Evolutionary conservation across 768 basidiomycete genomes (phyloP).

Genomic region (Leccinum subgranulosum): DNA sequence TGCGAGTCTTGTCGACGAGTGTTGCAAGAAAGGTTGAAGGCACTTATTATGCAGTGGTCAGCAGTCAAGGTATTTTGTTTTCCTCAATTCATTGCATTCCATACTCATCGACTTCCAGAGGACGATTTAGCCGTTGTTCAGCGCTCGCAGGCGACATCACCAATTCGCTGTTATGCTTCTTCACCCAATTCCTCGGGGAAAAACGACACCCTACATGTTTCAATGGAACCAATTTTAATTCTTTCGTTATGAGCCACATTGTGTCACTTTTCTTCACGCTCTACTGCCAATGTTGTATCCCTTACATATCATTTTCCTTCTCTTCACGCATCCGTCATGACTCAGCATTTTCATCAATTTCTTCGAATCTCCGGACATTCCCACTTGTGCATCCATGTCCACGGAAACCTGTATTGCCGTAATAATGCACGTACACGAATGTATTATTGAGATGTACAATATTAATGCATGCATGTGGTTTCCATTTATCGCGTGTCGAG

Average conservation of each 20-base stretch:
- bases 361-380: neutral
- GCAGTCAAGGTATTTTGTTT: slow-evolving; percentile 57
- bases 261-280: neutral
- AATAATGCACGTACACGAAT: slow-evolving; percentile 8
- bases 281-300: neutral
- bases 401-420: slow-evolving; percentile 10
- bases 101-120: slow-evolving; percentile 36
- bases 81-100: neutral
- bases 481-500: neutral
- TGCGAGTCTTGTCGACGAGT: slow-evolving; percentile 67
- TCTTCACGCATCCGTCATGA: neutral
- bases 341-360: neutral
- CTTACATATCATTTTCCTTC: neutral
- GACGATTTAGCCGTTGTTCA: slow-evolving; percentile 44
- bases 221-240: neutral
- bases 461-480: neutral
- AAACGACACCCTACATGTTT: neutral
- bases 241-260: neutral
- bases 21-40: slow-evolving; percentile 64
- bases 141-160: neutral
- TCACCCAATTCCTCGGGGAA: neutral
- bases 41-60: slow-evolving; percentile 73
- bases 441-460: slow-evolving; percentile 10
- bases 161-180: slow-evolving; percentile 6
- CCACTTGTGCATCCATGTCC: neutral